These are phyloP conservation scores for Chionographis japonica DNA, from an alignment of 106 monocot species.

Conservation along the genomic window DNA sequence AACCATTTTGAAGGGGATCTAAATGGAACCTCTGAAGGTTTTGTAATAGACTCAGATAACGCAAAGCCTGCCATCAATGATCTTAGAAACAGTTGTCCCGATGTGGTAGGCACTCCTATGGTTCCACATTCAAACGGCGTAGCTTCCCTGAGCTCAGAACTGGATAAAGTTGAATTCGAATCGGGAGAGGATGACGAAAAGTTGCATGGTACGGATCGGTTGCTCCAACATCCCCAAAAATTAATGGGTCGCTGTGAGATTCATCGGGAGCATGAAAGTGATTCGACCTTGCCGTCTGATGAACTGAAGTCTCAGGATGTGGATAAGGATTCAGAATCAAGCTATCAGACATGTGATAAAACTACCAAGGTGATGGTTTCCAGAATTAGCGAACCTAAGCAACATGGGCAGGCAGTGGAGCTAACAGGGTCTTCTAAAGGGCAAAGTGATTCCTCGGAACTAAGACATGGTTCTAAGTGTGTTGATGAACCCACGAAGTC, in stretches of 20 bases:
- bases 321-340: constrained; percentile 12
- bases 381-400: constrained; percentile 8
- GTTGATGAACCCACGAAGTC: constrained; percentile 15
- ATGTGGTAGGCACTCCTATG: not conserved
- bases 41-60: constrained; percentile 16
- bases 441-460: constrained; percentile 16
- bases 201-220: not conserved
- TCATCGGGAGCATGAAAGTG: constrained; percentile 6
- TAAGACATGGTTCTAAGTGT: constrained; percentile 1
- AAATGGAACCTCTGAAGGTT: constrained; percentile 15
- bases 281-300: constrained; percentile 8
- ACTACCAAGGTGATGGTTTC: constrained; percentile 1
- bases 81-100: not conserved
- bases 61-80: constrained; percentile 7
- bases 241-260: not conserved
- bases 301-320: constrained; percentile 17
- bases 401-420: constrained; percentile 9
- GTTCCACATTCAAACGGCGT: constrained; percentile 15
- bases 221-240: constrained; percentile 4
- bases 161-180: constrained; percentile 30
- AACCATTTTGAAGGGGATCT: constrained; percentile 10
- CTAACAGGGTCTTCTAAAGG: not conserved
- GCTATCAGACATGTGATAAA: constrained; percentile 2
- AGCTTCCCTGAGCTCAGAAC: constrained; percentile 8
- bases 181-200: constrained; percentile 3